Base-by-base conservation (phyloP, 1,284 basidiomycete species). In the Puccinia novopanici region DNA sequence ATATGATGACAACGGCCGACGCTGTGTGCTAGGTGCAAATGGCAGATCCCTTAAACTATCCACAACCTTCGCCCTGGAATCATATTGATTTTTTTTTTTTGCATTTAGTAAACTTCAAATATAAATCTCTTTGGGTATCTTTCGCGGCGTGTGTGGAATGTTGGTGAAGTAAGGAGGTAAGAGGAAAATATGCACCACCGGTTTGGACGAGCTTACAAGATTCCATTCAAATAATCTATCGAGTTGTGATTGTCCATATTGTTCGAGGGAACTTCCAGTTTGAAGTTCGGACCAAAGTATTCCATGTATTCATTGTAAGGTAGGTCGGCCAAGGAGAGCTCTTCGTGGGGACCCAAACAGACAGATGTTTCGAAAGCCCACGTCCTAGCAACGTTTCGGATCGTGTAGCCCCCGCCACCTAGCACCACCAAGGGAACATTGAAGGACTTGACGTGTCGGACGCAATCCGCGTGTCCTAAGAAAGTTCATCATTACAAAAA, bases 331-430 rank as follows among this genome's bases (percentile, higher is more conserved):
- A 84, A 89, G 83, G 93, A 90, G 76, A 98, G 91, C 84, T 95
- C 91, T 68, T 93, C 89, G 45, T 57, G 42, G 0, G 65, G 55
- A 0, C 93, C 95, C 19, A 96, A 89, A 48, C 95, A 92, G 84
- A 96, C 92, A 0, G 94, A 95, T 0, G 97, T 99, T 86, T 99
- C 97, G 87, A 93, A 98, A 27, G 95, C 92, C 96, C 96, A 99
- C 15, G 93, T 91, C 54, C 94, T 89, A 0, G 94, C 93, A 9
- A 98, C 95, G 85, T 99, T 99, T 86, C 86, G 84, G 50, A 94
- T 91, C 0, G 96, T 99, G 86, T 99, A 99, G 0, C 96, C 96
- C 13, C 96, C 97, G 1, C 96, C 96, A 52, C 96, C 97, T 3
- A 99, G 89, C 67, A 97, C 89, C 84, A 99, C 92, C 65, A 97